phyloP scores from a whole-genome alignment of 495 filamentous ascomycete genomes.

The Halenospora varia region DNA sequence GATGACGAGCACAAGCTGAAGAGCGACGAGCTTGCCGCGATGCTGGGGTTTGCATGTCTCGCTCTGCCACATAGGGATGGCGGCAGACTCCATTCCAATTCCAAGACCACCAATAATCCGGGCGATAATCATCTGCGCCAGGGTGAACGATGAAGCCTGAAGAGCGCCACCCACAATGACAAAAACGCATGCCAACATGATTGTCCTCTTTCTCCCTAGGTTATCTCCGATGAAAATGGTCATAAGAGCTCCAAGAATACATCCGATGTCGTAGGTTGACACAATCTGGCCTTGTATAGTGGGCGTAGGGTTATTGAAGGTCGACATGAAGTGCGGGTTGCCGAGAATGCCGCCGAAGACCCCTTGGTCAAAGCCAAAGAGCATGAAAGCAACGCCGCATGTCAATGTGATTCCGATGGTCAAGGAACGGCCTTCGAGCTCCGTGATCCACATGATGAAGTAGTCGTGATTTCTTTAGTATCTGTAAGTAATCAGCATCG shows the following conservation, averaged over 20 bases:
- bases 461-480: too few species aligned
- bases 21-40: background rate
- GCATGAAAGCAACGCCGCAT: too few species aligned
- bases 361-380: too few species aligned
- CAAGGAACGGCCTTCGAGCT: too few species aligned
- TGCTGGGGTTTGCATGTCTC: background rate
- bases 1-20: background rate
- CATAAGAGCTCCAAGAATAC: constrained; percentile 71
- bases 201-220: background rate
- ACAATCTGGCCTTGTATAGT: background rate
- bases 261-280: constrained; percentile 59
- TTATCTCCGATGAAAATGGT: constrained; percentile 46
- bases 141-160: background rate
- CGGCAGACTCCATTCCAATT: background rate
- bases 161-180: constrained; percentile 1
- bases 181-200: background rate
- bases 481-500: too few species aligned
- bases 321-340: too few species aligned
- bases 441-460: too few species aligned
- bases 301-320: too few species aligned
- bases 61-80: constrained; percentile 1
- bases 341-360: too few species aligned
- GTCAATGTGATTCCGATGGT: too few species aligned
- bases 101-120: background rate
- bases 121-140: background rate